Base-by-base conservation (phyloP, 176 grass and related monocot species). In the Cenchrus americanus region DNA sequence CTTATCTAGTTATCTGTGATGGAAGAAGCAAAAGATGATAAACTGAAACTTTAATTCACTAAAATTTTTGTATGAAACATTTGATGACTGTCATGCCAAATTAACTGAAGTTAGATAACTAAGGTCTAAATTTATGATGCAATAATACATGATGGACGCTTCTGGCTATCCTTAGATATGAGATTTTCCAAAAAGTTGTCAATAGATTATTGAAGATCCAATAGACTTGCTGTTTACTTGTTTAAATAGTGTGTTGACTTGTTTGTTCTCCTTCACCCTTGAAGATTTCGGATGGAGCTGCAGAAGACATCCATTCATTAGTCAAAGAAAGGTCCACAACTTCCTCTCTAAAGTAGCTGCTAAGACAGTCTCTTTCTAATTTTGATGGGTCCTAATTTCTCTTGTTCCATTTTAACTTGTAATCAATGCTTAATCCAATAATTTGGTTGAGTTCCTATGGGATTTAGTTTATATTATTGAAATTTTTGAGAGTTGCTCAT, bases 271-370 rank as follows among this genome's bases (percentile, higher is more conserved):
- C 17, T 88, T 87, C 81, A 72, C 21, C 50, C 22, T 83, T 77
- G 64, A 90, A 98, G 96, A 85, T 98, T 90, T 95, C 91, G 87
- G 80, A 78, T 85, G 93, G 81, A 86, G 93, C 91, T 64, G 93
- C 89, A 71, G 84, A 93, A 82, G 93, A 92, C 75, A 92, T 95
- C 50, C 87, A 70, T 88, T 94, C 82, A 61, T 92, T 98, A 76
- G 87, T 90, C 26, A 93, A 92, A 85, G 87, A 98, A 95, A 98
- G 96, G 96, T 98, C 82, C 21, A 54, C 64, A 57, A 86, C 32
- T 79, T 80, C 41, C 81, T 70, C 64, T 57, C 34, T 6, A 77
- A 80, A 81, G 5, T 76, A 70, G 32, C 63, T 58, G 47, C 21
- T 19, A 80, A 26, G 18, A 69, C 6, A 21, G 18, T 76, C 10